Base-by-base conservation (phyloP, 2,329 filamentous ascomycete genomes). In the Pseudogymnoascus sp. region DNA sequence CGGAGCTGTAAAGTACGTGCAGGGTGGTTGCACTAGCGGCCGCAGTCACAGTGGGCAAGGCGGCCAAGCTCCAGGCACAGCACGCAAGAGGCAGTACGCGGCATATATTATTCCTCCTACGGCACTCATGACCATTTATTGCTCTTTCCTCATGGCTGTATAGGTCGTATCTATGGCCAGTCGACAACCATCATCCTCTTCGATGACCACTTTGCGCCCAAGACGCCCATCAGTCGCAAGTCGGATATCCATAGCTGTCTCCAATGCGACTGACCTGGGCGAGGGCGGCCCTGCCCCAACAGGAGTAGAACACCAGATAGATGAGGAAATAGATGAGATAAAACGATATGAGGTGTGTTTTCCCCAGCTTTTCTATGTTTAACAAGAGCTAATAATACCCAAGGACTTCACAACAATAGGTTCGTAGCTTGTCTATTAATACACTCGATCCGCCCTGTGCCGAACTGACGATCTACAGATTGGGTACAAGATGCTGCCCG, bases 401-500 rank as follows among this genome's bases (percentile, higher is more conserved):
- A 67, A 85, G 82, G 94, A 99, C 76, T 99, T 99, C 73, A 96
- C 92, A 5, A 99, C 94, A 0, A 94, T 94, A 82, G 85, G 85
- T 87, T 79, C 39, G 61, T 60, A 33, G 36, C 48, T 21, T 40
- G 12, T n/a, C 29, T 10, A 27, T 12, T 13, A 40, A 37, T 25
- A 36, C 42, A 66, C 68, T 65, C 64, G 60, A 65, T 52, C 64
- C 45, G 29, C n/a, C 35, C 63, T 18, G 48, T 55, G 69, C 58
- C 33, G 58, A 59, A 72, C 74, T 80, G 70, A 79, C 68, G 64
- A 58, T 31, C 63, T 58, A 78, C 80, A 84, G 94, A 99, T 76
- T 99, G 94, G 94, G 93, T 99, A 0, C 93, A 99, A 74, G 94
- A 99, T 82, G 92, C 93, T 9, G 88, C 92, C 35, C 88, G 92